A percentile compares a stretch with the other conserved stretches of the same genome.
Conservation (phyloP, 2,329 filamentous ascomycete genomes). For the Epichloe typhina region DNA sequence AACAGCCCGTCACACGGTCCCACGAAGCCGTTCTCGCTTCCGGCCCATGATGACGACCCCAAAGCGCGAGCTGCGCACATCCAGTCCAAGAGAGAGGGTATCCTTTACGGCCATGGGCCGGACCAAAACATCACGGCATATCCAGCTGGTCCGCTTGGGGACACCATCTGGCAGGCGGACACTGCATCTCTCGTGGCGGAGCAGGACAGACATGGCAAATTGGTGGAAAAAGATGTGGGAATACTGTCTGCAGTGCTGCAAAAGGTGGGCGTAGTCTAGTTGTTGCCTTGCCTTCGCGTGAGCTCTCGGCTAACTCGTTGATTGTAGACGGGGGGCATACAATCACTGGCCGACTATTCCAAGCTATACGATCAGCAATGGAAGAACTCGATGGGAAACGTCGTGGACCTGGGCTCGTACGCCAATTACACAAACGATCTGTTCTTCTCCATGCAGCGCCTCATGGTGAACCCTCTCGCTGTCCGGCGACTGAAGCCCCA, state of each 20-base stretch:
- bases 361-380: slow-evolving; percentile 29
- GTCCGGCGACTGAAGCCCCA: slow-evolving; percentile 19
- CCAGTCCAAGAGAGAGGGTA: not conserved
- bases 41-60: not conserved
- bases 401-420: slow-evolving; percentile 17
- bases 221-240: not conserved
- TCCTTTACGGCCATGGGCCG: slow-evolving; percentile 1
- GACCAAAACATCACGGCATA: slow-evolving; percentile 1
- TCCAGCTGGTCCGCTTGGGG: not conserved
- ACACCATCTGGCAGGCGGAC: slow-evolving; percentile 1
- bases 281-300: too few species aligned
- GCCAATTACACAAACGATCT: slow-evolving; percentile 33
- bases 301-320: too few species aligned
- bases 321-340: slow-evolving; percentile 12
- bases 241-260: not conserved
- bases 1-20: not conserved
- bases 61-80: not conserved
- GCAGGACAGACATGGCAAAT: not conserved
- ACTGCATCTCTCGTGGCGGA: not conserved
- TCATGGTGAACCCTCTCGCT: slow-evolving; percentile 28
- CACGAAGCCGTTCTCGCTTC: not conserved
- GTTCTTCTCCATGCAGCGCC: slow-evolving; percentile 33
- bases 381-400: slow-evolving; percentile 22
- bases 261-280: too few species aligned
- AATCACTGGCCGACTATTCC: slow-evolving; percentile 23